Conservation (phyloP, 2,329 filamentous ascomycete species). For the Aspergillus fructus region DNA sequence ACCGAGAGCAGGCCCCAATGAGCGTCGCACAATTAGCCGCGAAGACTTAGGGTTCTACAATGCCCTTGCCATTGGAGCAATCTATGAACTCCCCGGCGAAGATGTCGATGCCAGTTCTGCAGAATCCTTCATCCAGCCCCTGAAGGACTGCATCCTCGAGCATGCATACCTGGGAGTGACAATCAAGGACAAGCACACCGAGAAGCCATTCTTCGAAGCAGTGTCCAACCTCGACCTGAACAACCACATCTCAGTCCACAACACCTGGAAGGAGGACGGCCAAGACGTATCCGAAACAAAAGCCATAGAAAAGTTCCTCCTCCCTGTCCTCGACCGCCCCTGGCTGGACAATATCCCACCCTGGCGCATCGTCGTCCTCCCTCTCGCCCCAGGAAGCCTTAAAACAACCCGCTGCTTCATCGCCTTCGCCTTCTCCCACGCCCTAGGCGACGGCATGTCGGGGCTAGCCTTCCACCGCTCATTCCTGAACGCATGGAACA, state of each 20-base stretch:
- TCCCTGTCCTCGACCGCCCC: conserved; percentile 34
- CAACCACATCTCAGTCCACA: conserved; percentile 39
- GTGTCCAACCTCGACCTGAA: conserved; percentile 35
- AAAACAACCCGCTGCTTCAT: conserved; percentile 30
- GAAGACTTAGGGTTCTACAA: conserved; percentile 45
- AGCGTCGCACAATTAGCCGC: conserved; percentile 42
- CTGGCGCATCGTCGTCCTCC: conserved; percentile 45
- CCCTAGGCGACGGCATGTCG: conserved; percentile 45
- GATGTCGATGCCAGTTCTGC: conserved; percentile 17
- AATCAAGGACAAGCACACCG: conserved; percentile 36
- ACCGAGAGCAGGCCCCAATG: conserved; percentile 36
- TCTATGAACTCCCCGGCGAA: conserved; percentile 28
- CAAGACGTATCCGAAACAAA: conserved; percentile 8
- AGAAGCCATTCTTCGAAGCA: conserved; percentile 36
- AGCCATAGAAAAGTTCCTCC: conserved; percentile 26
- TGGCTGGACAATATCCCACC: conserved; percentile 34
- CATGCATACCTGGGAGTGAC: conserved; percentile 41
- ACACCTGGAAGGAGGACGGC: too few species aligned
- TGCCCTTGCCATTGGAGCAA: conserved; percentile 37
- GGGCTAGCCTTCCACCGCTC: conserved; percentile 45
- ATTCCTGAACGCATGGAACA: conserved; percentile 28
- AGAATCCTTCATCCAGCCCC: conserved; percentile 28
- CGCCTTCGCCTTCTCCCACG: conserved; percentile 46
- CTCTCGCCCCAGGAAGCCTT: conserved; percentile 18
- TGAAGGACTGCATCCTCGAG: conserved; percentile 39